Evolutionary conservation across 139 green algal genomes (phyloP), one percentile per base, ranked within the genome.

Genomic region (Spirogloea muscicola): DNA sequence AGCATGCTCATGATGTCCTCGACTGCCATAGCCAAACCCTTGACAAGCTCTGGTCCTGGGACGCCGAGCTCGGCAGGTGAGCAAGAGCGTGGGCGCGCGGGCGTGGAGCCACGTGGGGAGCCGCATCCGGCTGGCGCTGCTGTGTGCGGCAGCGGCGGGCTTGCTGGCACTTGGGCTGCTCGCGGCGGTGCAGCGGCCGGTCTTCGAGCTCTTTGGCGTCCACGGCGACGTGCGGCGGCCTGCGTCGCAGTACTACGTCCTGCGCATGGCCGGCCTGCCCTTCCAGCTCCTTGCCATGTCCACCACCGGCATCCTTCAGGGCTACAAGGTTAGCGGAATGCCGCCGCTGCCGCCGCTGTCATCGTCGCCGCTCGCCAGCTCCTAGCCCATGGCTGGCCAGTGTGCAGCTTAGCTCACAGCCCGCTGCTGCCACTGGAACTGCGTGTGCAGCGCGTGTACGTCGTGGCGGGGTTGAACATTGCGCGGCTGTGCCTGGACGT

Each of bases 261-360:
- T 87, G 6, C 59, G 84, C 5, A 60, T 77, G 0, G 40, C 55
- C 1, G 48, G 79, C 16, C 72, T 87, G 27, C 86, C 86, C 3
- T 33, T 85, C 5, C 64, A 83, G 44, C 65, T 91, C 31, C 38
- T 91, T 3, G 82, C 80, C 51, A 89, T 90, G 86, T 67, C 60
- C 25, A 37, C 77, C 1, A 72, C 59, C 0, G 86, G 86, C 2
- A 81, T 91, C 7, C 75, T 89, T 10, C 84, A 89, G 72, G 86
- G 85, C 4, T 81, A 80, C 49, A 80, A 80, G 72, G 70, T 79
- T 55, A 16, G 29, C 10, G 43, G 43, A n/a, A n/a, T n/a, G n/a
- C n/a, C n/a, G n/a, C n/a, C n/a, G n/a, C n/a, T n/a, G n/a, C n/a
- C n/a, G n/a, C n/a, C n/a, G n/a, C n/a, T n/a, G n/a, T n/a, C n/a